A percentile compares a stretch with the other conserved stretches of the same genome.
Evolutionary conservation across 129 eudicot genomes (phyloP).

Genomic region (Scalesia atractyloides): DNA sequence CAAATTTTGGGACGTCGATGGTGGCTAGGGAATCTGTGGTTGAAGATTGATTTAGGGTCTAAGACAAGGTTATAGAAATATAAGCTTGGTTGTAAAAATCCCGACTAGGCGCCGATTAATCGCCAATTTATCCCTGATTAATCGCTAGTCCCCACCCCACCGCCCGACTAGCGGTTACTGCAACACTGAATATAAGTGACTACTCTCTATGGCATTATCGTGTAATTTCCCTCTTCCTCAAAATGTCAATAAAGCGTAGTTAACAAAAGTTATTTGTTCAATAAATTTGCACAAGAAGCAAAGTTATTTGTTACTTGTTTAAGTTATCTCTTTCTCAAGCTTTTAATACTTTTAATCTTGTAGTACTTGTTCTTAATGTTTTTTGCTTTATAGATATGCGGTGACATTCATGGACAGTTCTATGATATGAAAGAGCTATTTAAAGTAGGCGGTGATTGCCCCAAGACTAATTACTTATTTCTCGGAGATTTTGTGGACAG

Average conservation of each 20-base stretch:
- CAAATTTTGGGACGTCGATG: background rate
- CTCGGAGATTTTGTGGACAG: slow-evolving; percentile 99
- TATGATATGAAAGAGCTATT: slow-evolving; percentile 99
- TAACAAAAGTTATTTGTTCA: background rate
- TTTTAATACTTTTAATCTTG: background rate
- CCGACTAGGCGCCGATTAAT: too few species aligned
- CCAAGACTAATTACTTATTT: slow-evolving; percentile 96
- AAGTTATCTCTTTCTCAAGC: background rate
- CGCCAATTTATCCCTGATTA: too few species aligned
- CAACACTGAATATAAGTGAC: background rate
- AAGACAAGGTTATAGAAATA: background rate
- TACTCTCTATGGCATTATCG: background rate
- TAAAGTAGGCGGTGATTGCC: slow-evolving; percentile 99
- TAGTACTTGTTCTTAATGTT: slow-evolving; percentile 7
- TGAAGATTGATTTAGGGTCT: slow-evolving; percentile 2
- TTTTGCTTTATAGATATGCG: slow-evolving; percentile 70
- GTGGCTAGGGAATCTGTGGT: background rate
- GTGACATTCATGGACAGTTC: slow-evolving; percentile 98
- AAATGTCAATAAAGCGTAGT: background rate
- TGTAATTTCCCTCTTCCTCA: background rate
- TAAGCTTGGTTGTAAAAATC: too few species aligned
- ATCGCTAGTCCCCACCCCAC: too few species aligned
- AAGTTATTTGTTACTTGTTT: slow-evolving; percentile 38
- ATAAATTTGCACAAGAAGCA: background rate
- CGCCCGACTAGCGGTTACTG: too few species aligned